These are phyloP conservation scores for Clohesyomyces aquaticus DNA, from an alignment of 495 filamentous ascomycete genomes.

Conservation along the genomic window DNA sequence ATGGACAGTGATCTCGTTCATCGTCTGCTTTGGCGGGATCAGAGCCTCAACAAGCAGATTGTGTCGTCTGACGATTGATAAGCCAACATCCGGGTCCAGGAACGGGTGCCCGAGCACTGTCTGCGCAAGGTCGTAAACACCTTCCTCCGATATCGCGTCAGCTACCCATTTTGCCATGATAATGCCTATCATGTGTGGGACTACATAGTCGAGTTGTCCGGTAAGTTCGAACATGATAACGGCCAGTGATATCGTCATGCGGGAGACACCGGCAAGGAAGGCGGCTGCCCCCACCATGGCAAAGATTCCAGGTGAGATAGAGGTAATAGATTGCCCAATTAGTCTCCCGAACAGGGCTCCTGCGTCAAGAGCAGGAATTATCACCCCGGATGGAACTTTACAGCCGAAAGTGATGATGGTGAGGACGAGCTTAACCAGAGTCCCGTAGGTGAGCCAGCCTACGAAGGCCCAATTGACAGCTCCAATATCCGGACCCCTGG, in stretches of 20 bases:
- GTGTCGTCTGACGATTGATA: constrained; percentile 48
- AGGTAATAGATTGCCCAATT: constrained; percentile 54
- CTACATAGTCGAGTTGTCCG: constrained; percentile 52
- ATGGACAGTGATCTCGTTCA: constrained; percentile 59
- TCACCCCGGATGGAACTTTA: constrained; percentile 63
- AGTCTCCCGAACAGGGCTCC: constrained; percentile 62
- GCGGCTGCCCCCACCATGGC: constrained; percentile 65
- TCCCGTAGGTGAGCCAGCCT: constrained; percentile 57
- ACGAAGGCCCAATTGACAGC: constrained; percentile 46
- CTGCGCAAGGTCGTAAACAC: constrained; percentile 62
- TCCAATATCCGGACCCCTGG: constrained; percentile 10
- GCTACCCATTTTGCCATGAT: constrained; percentile 63
- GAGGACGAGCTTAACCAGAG: constrained; percentile 56
- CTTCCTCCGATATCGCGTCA: constrained; percentile 56
- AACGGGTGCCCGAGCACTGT: constrained; percentile 62
- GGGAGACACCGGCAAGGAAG: constrained; percentile 61
- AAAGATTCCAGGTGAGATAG: constrained; percentile 61
- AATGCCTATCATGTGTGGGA: constrained; percentile 63
- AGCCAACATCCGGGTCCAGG: constrained; percentile 56
- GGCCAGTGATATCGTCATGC: constrained; percentile 62
- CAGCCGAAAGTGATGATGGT: constrained; percentile 61
- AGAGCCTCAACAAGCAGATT: constrained; percentile 52
- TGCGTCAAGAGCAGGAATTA: constrained; percentile 62
- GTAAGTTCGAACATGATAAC: constrained; percentile 63
- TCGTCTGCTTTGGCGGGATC: constrained; percentile 57